Conservation (phyloP, 306 rosid genomes). For the Malus orientalis region DNA sequence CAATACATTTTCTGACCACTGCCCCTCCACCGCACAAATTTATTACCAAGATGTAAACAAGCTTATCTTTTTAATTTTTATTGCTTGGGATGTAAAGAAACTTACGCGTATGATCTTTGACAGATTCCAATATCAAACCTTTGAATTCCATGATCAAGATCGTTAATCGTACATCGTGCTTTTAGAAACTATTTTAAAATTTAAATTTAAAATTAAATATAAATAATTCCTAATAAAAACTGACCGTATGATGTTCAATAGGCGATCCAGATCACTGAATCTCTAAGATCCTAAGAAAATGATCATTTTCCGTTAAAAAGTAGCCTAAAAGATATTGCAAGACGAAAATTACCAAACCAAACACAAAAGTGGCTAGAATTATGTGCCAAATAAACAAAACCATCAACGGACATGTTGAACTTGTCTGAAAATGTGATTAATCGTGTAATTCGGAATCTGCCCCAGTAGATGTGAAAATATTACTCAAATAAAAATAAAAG, state of each 20-base stretch:
- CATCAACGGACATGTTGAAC: not conserved
- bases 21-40: not conserved
- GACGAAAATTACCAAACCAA: not conserved
- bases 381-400: not conserved
- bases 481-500: too few species aligned
- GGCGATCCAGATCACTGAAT: too few species aligned
- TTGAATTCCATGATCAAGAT: too few species aligned
- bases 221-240: accelerated
- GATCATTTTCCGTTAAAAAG: too few species aligned
- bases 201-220: too few species aligned
- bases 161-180: accelerated
- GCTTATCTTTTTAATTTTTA: too few species aligned
- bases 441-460: not conserved
- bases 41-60: not conserved
- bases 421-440: not conserved
- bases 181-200: too few species aligned
- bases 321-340: not conserved
- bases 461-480: too few species aligned
- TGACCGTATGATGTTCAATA: accelerated
- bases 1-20: not conserved
- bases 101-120: not conserved
- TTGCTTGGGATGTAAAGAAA: not conserved
- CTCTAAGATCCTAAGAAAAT: too few species aligned
- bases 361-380: not conserved
- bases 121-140: not conserved